phyloP scores from a whole-genome alignment of 306 rosid species.

The Cucumis melo region DNA sequence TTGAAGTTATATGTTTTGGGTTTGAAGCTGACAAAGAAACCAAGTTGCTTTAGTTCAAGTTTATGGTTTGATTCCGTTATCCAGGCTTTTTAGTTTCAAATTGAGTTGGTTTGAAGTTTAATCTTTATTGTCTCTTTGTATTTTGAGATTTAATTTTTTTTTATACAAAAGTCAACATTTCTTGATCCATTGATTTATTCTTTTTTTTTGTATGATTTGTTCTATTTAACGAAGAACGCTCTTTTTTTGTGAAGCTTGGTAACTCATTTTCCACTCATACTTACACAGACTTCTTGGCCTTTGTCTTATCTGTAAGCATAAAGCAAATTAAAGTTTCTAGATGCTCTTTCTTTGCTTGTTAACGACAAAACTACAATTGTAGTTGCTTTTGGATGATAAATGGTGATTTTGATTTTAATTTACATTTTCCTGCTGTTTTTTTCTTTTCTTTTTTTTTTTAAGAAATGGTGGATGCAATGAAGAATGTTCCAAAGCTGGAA shows the following conservation, averaged over 20 bases:
- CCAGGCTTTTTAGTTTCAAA: too few species aligned
- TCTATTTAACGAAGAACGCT: not conserved
- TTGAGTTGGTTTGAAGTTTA: too few species aligned
- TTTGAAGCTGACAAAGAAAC: too few species aligned
- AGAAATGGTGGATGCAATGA: conserved; percentile 89
- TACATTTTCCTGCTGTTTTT: not conserved
- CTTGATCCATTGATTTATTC: not conserved
- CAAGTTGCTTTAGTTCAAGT: too few species aligned
- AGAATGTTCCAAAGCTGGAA: conserved; percentile 69
- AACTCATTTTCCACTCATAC: not conserved
- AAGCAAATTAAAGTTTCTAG: not conserved
- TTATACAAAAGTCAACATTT: not conserved
- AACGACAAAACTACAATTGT: not conserved
- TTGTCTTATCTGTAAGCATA: not conserved
- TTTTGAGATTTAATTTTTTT: too few species aligned
- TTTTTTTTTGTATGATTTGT: not conserved
- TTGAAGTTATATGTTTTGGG: too few species aligned
- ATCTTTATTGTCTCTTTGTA: too few species aligned
- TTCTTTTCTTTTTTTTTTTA: rapidly evolving
- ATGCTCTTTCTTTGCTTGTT: not conserved
- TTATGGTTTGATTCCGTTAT: too few species aligned
- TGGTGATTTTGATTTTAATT: conserved; percentile 10
- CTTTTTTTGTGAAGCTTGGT: not conserved
- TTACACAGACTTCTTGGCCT: not conserved
- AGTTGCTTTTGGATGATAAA: not conserved